A percentile compares a stretch with the other conserved stretches of the same genome.
phyloP scores from a whole-genome alignment of 257 asterid species.

The Echium plantagineum region DNA sequence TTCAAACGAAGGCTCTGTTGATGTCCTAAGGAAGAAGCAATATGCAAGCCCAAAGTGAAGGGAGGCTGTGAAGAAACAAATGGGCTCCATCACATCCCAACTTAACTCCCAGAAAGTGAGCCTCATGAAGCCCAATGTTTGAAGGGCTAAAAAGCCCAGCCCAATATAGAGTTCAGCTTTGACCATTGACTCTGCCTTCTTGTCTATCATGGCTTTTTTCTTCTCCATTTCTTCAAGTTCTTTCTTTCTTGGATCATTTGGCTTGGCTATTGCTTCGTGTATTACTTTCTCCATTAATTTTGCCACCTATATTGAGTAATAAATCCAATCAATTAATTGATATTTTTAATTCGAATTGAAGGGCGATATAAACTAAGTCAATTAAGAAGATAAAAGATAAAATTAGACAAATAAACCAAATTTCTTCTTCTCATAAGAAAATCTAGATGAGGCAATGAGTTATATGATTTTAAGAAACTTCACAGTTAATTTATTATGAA shows the following conservation, averaged over 20 bases:
- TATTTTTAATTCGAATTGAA: too few species aligned
- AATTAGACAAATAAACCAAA: too few species aligned
- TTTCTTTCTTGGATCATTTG: constrained; percentile 60
- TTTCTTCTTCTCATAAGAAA: too few species aligned
- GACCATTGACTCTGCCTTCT: constrained; percentile 51
- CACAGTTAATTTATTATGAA: too few species aligned
- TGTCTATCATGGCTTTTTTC: constrained; percentile 23
- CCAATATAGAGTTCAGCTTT: constrained; percentile 57
- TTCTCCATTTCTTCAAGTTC: too few species aligned
- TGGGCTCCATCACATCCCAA: constrained; percentile 99
- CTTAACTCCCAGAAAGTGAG: constrained; percentile 81
- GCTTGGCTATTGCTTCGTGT: constrained; percentile 33
- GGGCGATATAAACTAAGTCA: too few species aligned
- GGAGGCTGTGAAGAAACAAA: constrained; percentile 78
- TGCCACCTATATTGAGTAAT: too few species aligned
- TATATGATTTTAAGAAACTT: too few species aligned
- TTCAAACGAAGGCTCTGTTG: constrained; percentile 39
- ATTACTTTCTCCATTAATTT: constrained; percentile 57
- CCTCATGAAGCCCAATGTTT: constrained; percentile 89
- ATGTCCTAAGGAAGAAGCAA: constrained; percentile 34
- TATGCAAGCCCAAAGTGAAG: constrained; percentile 65
- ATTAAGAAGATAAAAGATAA: too few species aligned
- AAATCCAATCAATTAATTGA: too few species aligned
- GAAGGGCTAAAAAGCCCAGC: constrained; percentile 52
- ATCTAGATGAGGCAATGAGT: too few species aligned